Evolutionary conservation across 2,329 filamentous ascomycete genomes (phyloP), one percentile per base, ranked within the genome.

Genomic region (Myriangium duriaei): DNA sequence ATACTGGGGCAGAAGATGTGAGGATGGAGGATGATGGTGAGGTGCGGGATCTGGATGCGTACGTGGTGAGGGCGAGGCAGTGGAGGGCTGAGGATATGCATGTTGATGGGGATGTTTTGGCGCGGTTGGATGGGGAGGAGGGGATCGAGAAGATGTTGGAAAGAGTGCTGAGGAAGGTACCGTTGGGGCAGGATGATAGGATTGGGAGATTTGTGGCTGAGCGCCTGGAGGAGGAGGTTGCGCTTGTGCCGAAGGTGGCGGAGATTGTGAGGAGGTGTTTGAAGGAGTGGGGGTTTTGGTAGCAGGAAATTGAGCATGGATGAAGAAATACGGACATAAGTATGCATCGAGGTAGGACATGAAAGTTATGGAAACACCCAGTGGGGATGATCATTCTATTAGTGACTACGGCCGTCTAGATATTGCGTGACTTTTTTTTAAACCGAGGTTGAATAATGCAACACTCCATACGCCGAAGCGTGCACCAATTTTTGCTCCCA

Each of bases 31-130:
- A 37, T 10, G 51, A 49, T 45, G 55, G 58, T 5, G 43, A 45
- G 12, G 34, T 43, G 9, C 42, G 47, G 21, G 10, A 43, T 46
- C 3, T 41, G 43, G 18, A 42, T 51, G 29, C 24, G 21, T 30
- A 24, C 34, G 40, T 42, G 28, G 43, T 45, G 16, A 42, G 30
- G 6, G 46, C 34, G 10, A 37, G 16, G n/a, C n/a, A n/a, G n/a
- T n/a, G n/a, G n/a, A 6, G 39, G 24, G 1, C 47, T 36, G 30
- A 43, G 9, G 51, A 57, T 19, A 55, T 51, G 40, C 58, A 62
- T 41, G 49, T 68, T 4, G 58, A 67, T 42, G 64, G 62, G 1
- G 63, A 67, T 45, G 30, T 60, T 4, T 37, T 67, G 4, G 44
- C 44, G 10, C 37, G 55, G 7, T 55, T 57, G 28, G 35, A 65